Conservation (phyloP, 2,329 filamentous ascomycete genomes). For the Colletotrichum tabaci region DNA sequence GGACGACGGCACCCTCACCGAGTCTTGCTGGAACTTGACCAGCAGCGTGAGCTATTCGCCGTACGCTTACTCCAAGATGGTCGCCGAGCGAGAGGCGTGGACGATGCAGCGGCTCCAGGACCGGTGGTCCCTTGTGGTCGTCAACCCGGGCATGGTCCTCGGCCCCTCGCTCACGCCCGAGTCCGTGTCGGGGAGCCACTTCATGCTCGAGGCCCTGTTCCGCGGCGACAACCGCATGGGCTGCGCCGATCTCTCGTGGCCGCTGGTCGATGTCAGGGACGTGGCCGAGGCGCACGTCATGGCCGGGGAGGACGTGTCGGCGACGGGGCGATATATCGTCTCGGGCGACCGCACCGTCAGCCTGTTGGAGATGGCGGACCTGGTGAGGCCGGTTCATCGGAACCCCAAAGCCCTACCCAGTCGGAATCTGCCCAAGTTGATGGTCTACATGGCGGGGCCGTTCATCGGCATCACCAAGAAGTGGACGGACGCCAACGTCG, state of each 20-base stretch:
- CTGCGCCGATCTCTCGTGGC: constrained; percentile 47
- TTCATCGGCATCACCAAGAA: constrained; percentile 44
- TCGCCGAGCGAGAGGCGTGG: constrained; percentile 44
- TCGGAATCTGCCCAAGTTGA: constrained; percentile 42
- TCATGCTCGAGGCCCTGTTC: constrained; percentile 47
- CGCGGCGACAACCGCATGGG: constrained; percentile 47
- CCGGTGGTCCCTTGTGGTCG: constrained; percentile 39
- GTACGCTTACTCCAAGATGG: constrained; percentile 37
- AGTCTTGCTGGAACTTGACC: constrained; percentile 14
- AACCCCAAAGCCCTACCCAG: constrained; percentile 38
- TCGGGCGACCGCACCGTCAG: constrained; percentile 24
- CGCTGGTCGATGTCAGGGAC: constrained; percentile 45
- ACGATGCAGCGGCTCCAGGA: constrained; percentile 34
- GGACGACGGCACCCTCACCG: constrained; percentile 9
- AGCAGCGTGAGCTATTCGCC: constrained; percentile 19
- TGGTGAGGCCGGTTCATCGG: constrained; percentile 28
- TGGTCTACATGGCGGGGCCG: constrained; percentile 41
- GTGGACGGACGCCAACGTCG: constrained; percentile 44
- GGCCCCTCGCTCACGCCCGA: constrained; percentile 41
- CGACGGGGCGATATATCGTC: constrained; percentile 38
- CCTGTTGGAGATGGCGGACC: constrained; percentile 34
- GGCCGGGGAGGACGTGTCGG: constrained; percentile 28
- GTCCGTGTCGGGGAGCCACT: constrained; percentile 48
- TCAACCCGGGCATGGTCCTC: constrained; percentile 41
- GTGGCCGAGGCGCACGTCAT: constrained; percentile 44